phyloP scores from a whole-genome alignment of 352 stramenopile species.

The Phytophthora uliginosa region DNA sequence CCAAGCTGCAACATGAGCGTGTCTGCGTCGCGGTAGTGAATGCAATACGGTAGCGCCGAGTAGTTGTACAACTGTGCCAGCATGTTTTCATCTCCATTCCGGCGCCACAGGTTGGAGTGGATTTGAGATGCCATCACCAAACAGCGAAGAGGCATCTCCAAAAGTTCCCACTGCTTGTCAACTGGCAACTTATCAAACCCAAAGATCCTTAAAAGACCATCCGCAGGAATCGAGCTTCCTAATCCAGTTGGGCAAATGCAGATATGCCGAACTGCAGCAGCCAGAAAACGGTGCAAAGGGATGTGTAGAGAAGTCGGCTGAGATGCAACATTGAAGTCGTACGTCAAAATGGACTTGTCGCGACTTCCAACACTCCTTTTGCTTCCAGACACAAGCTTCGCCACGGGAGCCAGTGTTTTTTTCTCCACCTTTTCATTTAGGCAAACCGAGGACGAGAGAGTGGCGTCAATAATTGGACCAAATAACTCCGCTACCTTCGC shows the following conservation, averaged over 20 bases:
- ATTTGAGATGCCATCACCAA: conserved; percentile 91
- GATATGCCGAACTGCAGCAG: conserved; percentile 75
- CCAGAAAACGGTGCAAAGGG: conserved; percentile 85
- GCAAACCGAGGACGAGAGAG: conserved; percentile 52
- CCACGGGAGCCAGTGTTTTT: conserved; percentile 57
- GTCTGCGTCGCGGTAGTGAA: conserved; percentile 89
- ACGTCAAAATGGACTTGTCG: conserved; percentile 45
- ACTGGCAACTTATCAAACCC: conserved; percentile 60
- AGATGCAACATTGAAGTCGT: conserved; percentile 74
- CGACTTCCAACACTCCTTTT: conserved; percentile 17
- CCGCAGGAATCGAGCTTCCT: conserved; percentile 51
- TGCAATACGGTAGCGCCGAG: conserved; percentile 87
- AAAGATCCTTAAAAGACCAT: conserved; percentile 64
- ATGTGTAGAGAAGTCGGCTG: conserved; percentile 82
- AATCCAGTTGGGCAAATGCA: conserved; percentile 69
- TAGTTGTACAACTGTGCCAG: conserved; percentile 93
- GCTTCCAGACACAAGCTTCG: conserved; percentile 35
- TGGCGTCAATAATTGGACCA: conserved; percentile 48
- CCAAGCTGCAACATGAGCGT: conserved; percentile 85
- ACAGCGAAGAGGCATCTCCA: conserved; percentile 85
- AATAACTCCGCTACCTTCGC: conserved; percentile 59
- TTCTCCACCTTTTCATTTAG: conserved; percentile 64
- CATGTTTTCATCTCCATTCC: conserved; percentile 93
- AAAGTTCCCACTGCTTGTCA: conserved; percentile 65
- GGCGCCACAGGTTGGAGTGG: conserved; percentile 88